These are phyloP conservation scores for Cyberlindnera mississippiensis DNA, from an alignment of 805 yeast genomes.

Conservation along the genomic window DNA sequence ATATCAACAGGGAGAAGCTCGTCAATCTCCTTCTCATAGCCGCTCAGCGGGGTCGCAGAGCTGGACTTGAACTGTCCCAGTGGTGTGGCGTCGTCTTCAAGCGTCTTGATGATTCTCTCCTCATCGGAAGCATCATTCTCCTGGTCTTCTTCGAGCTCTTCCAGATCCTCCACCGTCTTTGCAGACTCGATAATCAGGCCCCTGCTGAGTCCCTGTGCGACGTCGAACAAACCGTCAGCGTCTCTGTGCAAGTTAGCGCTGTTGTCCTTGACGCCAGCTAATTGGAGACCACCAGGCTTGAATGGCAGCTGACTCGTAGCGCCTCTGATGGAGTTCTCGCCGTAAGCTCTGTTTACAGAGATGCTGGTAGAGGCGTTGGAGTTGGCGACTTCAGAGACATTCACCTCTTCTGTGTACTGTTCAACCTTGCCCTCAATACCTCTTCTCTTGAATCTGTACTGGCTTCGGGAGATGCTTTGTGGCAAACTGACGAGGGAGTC, in stretches of 20 bases:
- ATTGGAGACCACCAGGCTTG: conserved; percentile 81
- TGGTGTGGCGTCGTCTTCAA: conserved; percentile 3
- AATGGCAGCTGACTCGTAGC: conserved; percentile 77
- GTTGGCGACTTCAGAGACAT: conserved; percentile 37
- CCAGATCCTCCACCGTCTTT: conserved; percentile 8
- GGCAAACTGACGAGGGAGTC: conserved; percentile 52
- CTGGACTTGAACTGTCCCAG: conserved; percentile 3
- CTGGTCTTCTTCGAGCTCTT: conserved; percentile 19
- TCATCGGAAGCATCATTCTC: conserved; percentile 27
- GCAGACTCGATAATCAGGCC: conserved; percentile 43
- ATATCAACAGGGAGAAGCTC: conserved; percentile 49
- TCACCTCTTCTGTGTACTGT: conserved; percentile 59
- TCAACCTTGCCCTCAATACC: conserved; percentile 75
- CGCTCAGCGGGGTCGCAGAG: not conserved
- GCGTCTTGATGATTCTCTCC: conserved; percentile 11
- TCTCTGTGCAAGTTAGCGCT: conserved; percentile 55
- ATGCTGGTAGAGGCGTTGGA: conserved; percentile 67
- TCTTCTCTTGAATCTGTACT: conserved; percentile 60
- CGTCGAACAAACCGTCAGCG: conserved; percentile 69
- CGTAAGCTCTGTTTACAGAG: conserved; percentile 65
- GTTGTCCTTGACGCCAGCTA: conserved; percentile 32
- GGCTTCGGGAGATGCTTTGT: conserved; percentile 54
- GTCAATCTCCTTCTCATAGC: conserved; percentile 39
- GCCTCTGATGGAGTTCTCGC: conserved; percentile 64
- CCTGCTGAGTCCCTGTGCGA: conserved; percentile 77